Evolutionary conservation across 2,329 filamentous ascomycete species (phyloP).

Genomic region (Stemphylium lycopersici): DNA sequence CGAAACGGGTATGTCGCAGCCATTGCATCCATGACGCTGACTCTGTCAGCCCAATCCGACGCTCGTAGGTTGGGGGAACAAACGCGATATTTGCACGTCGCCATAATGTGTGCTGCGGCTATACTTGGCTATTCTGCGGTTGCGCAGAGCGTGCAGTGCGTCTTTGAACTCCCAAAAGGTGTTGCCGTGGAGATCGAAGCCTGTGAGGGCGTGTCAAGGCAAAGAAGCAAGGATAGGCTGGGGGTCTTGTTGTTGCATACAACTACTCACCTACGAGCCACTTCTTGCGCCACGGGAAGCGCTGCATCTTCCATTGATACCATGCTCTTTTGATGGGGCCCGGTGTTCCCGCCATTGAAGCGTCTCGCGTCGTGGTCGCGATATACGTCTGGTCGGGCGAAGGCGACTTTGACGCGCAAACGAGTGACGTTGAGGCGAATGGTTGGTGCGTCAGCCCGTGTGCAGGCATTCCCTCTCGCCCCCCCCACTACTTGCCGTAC

Average conservation of each 20-base stretch:
- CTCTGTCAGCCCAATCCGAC: slow-evolving; percentile 1
- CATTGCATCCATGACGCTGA: slow-evolving; percentile 72
- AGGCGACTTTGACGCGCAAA: slow-evolving; percentile 23
- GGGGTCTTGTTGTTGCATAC: not conserved
- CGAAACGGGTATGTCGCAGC: slow-evolving; percentile 65
- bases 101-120: slow-evolving; percentile 59
- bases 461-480: slow-evolving; percentile 22
- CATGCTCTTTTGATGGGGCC: slow-evolving; percentile 55
- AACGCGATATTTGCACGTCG: slow-evolving; percentile 66
- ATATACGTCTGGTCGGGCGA: slow-evolving; percentile 7
- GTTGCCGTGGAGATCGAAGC: slow-evolving; percentile 67
- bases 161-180: slow-evolving; percentile 73
- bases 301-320: slow-evolving; percentile 67
- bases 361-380: slow-evolving; percentile 13
- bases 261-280: slow-evolving; percentile 61
- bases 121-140: slow-evolving; percentile 65
- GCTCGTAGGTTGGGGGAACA: not conserved
- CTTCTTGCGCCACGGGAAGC: slow-evolving; percentile 66
- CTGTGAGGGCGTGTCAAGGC: slow-evolving; percentile 44
- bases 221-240: slow-evolving; percentile 9
- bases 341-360: slow-evolving; percentile 46
- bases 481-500: slow-evolving; percentile 6
- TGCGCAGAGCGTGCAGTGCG: slow-evolving; percentile 58
- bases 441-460: slow-evolving; percentile 30
- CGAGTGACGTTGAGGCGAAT: slow-evolving; percentile 35